A percentile compares a stretch with the other conserved stretches of the same genome.
These are phyloP conservation scores for Calonectria pauciramosa DNA, from an alignment of 2,329 filamentous ascomycete genomes.

Conservation along the genomic window DNA sequence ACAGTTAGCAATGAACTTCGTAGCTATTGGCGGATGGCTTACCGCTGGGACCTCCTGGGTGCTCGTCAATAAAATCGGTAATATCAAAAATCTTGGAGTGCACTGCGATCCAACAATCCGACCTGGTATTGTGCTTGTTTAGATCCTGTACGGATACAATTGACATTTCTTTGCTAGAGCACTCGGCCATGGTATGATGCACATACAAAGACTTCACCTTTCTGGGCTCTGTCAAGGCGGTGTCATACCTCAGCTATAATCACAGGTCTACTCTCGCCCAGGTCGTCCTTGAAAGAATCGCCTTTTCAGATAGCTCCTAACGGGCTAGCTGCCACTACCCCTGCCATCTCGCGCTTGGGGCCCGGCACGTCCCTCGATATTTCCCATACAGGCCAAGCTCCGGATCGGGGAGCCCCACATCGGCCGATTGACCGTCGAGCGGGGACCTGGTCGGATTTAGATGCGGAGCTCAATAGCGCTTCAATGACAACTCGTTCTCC, in stretches of 20 bases:
- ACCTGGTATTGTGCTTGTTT: slow-evolving; percentile 60
- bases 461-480: neutral
- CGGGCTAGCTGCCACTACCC: neutral
- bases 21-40: slow-evolving; percentile 1
- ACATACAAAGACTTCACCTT: neutral
- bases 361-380: neutral
- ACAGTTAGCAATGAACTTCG: slow-evolving; percentile 47
- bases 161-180: slow-evolving; percentile 11
- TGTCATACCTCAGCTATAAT: neutral
- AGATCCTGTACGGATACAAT: slow-evolving; percentile 53
- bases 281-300: neutral
- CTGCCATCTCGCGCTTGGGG: neutral
- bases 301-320: slow-evolving; percentile 10
- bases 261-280: neutral
- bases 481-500: neutral
- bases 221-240: neutral
- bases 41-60: slow-evolving; percentile 55
- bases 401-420: slow-evolving; percentile 18
- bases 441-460: neutral
- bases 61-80: slow-evolving; percentile 69
- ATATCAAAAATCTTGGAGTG: slow-evolving; percentile 79
- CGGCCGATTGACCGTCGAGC: slow-evolving; percentile 20
- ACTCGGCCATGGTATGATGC: slow-evolving; percentile 23
- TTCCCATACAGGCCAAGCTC: slow-evolving; percentile 14
- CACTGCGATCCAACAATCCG: slow-evolving; percentile 76